Percentiles rank a stretch among this genome's conserved stretches.
Evolutionary conservation across 148 eudicot genomes (phyloP).

Genomic region (Camellia granthamiana): DNA sequence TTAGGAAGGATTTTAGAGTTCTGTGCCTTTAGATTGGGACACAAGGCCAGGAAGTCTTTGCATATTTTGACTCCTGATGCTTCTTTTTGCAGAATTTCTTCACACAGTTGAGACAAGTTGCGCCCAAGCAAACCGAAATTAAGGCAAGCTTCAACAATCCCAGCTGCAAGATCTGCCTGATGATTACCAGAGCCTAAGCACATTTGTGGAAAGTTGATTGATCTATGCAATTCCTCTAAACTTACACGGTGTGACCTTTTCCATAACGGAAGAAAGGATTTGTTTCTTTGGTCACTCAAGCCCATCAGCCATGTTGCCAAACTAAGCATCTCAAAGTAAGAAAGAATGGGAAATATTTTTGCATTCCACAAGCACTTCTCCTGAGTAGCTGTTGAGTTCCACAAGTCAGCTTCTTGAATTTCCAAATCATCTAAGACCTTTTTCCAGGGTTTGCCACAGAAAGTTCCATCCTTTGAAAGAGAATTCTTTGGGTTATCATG

Average conservation of each 20-base stretch:
- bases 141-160: constrained; percentile 80
- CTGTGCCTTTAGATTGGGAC: constrained; percentile 61
- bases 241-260: constrained; percentile 65
- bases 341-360: constrained; percentile 70
- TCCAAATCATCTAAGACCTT: constrained; percentile 70
- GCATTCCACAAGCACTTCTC: constrained; percentile 97
- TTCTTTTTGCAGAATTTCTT: constrained; percentile 76
- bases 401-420: constrained; percentile 71
- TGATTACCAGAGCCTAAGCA: constrained; percentile 75
- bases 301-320: constrained; percentile 93
- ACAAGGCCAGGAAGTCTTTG: constrained; percentile 57
- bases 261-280: constrained; percentile 52
- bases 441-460: constrained; percentile 96
- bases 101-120: constrained; percentile 78
- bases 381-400: constrained; percentile 36
- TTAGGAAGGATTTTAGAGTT: constrained; percentile 70
- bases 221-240: constrained; percentile 85
- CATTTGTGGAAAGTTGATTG: constrained; percentile 80
- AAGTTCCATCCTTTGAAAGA: constrained; percentile 68
- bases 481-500: constrained; percentile 89
- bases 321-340: constrained; percentile 77
- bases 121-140: constrained; percentile 86
- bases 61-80: constrained; percentile 61
- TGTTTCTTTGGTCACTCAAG: constrained; percentile 39
- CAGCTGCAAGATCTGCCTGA: constrained; percentile 87